These are phyloP conservation scores for Fomitopsis serialis DNA, from an alignment of 768 basidiomycete genomes.

Conservation along the genomic window DNA sequence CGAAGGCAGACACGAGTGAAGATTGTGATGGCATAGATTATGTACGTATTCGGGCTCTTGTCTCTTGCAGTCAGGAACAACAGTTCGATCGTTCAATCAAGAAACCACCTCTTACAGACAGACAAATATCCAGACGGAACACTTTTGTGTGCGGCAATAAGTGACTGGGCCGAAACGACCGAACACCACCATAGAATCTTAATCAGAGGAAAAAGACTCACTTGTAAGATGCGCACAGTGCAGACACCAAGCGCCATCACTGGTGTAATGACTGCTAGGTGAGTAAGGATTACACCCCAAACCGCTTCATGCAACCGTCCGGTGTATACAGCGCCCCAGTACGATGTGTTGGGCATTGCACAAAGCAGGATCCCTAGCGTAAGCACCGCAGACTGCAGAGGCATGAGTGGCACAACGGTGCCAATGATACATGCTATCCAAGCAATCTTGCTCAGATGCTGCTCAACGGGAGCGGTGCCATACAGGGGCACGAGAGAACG, in stretches of 20 bases:
- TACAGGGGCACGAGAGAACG: conserved; percentile 66
- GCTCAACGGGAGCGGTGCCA: conserved; percentile 49
- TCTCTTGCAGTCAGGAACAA: no score
- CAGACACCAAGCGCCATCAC: conserved; percentile 47
- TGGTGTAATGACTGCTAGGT: conserved; percentile 51
- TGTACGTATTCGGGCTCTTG: no score
- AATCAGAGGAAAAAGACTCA: conserved; percentile 27
- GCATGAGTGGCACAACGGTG: conserved; percentile 29
- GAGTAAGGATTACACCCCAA: conserved; percentile 55
- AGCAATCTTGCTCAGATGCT: conserved; percentile 39
- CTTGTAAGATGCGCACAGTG: conserved; percentile 36
- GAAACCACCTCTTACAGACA: no score
- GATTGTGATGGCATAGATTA: background rate
- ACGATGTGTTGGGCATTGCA: conserved; percentile 53
- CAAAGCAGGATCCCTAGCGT: conserved; percentile 36
- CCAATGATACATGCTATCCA: conserved; percentile 28
- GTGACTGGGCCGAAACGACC: no score
- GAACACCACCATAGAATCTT: no score
- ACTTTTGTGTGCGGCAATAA: no score
- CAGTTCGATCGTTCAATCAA: no score
- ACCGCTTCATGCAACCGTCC: conserved; percentile 47
- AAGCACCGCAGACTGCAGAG: conserved; percentile 28
- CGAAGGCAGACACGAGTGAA: background rate
- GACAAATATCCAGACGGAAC: no score
- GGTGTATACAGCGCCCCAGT: conserved; percentile 60